These are phyloP conservation scores for Chaetomium cochliodes DNA, from an alignment of 495 filamentous ascomycete genomes.

Conservation along the genomic window DNA sequence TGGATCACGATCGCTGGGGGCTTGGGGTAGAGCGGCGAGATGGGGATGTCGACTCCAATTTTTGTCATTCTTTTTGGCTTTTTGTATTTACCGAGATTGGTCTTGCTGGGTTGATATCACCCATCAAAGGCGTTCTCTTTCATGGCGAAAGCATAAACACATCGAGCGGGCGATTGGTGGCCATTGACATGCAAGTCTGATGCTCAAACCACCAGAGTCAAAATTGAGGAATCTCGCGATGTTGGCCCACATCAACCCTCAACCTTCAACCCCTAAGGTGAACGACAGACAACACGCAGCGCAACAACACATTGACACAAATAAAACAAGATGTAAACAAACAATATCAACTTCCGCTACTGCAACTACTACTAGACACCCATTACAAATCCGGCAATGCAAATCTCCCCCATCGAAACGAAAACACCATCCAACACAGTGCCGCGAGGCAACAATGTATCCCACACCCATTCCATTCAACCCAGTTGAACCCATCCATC, in stretches of 20 bases:
- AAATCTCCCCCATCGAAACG: slow-evolving; percentile 27
- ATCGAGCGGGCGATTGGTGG: not conserved
- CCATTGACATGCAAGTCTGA: not conserved
- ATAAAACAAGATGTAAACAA: not conserved
- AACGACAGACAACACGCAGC: not conserved
- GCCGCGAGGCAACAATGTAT: slow-evolving; percentile 48
- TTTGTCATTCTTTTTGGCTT: slow-evolving; percentile 39
- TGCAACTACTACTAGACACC: not conserved
- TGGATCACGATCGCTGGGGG: slow-evolving; percentile 54
- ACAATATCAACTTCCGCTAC: not conserved
- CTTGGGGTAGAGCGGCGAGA: slow-evolving; percentile 47
- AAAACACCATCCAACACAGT: slow-evolving; percentile 35
- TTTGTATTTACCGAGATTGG: not conserved
- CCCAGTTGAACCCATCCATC: slow-evolving; percentile 20
- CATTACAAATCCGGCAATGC: slow-evolving; percentile 11
- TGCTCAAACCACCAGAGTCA: not conserved
- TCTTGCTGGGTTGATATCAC: not conserved
- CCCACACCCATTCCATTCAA: not conserved
- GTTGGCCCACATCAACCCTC: not conserved
- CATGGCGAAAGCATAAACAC: not conserved
- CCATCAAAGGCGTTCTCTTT: not conserved
- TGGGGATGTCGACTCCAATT: slow-evolving; percentile 48
- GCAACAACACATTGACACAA: not conserved
- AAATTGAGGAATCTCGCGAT: not conserved
- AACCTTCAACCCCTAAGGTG: not conserved